Percentiles rank a stretch among this genome's conserved stretches.
Evolutionary conservation across 1,139 yeast species (phyloP).

Genomic region (Lipomyces yarrowii): DNA sequence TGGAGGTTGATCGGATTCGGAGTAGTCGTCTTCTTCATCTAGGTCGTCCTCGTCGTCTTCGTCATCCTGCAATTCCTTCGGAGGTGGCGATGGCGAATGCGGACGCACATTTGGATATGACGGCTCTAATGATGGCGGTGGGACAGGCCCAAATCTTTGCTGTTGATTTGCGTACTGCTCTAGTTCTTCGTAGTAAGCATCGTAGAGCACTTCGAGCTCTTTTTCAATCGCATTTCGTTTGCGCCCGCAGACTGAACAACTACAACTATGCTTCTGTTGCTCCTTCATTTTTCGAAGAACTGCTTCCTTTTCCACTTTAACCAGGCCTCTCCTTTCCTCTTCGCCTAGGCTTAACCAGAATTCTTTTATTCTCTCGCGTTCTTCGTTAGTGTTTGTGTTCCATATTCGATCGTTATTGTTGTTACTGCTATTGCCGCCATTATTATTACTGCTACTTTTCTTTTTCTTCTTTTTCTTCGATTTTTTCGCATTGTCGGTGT

Average conservation of each 20-base stretch:
- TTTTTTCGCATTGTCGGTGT: slow-evolving; percentile 34
- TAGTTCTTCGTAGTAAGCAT: slow-evolving; percentile 51
- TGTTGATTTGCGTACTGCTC: slow-evolving; percentile 40
- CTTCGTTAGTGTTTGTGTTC: slow-evolving; percentile 62
- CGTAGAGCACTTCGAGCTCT: slow-evolving; percentile 76
- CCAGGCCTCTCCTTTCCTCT: slow-evolving; percentile 62
- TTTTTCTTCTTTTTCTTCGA: slow-evolving; percentile 47
- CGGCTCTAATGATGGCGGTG: slow-evolving; percentile 28
- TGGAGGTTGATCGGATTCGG: slow-evolving; percentile 24
- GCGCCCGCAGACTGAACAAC: slow-evolving; percentile 80
- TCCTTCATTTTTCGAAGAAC: slow-evolving; percentile 66
- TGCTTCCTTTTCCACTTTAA: slow-evolving; percentile 69
- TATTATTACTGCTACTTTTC: slow-evolving; percentile 40
- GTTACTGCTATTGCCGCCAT: neutral
- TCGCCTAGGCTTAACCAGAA: slow-evolving; percentile 74
- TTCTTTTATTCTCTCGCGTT: slow-evolving; percentile 57
- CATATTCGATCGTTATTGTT: slow-evolving; percentile 50
- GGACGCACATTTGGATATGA: neutral
- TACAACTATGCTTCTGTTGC: slow-evolving; percentile 60
- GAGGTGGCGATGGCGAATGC: slow-evolving; percentile 15
- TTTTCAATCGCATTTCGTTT: slow-evolving; percentile 73
- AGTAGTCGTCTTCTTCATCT: slow-evolving; percentile 31
- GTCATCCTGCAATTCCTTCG: slow-evolving; percentile 28
- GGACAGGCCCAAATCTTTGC: slow-evolving; percentile 30
- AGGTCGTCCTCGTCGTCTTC: slow-evolving; percentile 33